These are phyloP conservation scores for Pseudonitzschia pungens DNA, from an alignment of 108 stramenopile species.

Conservation along the genomic window DNA sequence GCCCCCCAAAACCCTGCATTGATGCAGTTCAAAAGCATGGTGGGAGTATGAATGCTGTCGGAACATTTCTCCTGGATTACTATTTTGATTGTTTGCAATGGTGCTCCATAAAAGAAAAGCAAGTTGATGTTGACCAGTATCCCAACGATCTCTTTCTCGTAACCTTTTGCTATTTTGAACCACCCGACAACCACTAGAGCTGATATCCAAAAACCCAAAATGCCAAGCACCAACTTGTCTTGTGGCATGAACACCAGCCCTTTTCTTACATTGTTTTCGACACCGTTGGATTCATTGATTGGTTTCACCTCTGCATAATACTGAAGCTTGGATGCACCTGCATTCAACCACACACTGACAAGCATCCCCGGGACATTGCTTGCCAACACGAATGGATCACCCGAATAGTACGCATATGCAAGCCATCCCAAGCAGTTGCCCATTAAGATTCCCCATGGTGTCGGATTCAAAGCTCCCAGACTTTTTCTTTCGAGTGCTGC, in stretches of 20 bases:
- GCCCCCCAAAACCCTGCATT: constrained; percentile 57
- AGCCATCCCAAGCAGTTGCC: constrained; percentile 73
- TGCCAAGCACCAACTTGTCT: constrained; percentile 37
- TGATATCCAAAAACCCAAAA: constrained; percentile 38
- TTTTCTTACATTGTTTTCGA: background rate
- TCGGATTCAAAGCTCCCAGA: constrained; percentile 60
- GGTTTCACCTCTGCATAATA: constrained; percentile 33
- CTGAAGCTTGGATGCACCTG: constrained; percentile 80
- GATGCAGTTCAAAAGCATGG: constrained; percentile 49
- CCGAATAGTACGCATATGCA: constrained; percentile 49
- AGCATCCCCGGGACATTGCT: constrained; percentile 76
- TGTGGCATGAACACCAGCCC: constrained; percentile 33
- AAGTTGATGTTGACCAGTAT: constrained; percentile 78
- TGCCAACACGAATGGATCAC: constrained; percentile 72
- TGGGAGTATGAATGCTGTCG: constrained; percentile 41
- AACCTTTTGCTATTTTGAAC: constrained; percentile 8
- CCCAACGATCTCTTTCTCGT: constrained; percentile 49
- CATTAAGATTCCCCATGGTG: constrained; percentile 80
- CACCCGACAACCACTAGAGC: constrained; percentile 47
- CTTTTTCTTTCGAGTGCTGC: constrained; percentile 34
- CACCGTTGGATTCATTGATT: background rate
- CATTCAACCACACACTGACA: constrained; percentile 74
- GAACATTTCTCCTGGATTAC: constrained; percentile 44
- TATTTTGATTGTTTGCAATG: constrained; percentile 59
- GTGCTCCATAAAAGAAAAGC: constrained; percentile 83